These are phyloP conservation scores for Suhomyces xylopsoci DNA, from an alignment of 805 yeast species.

Conservation along the genomic window DNA sequence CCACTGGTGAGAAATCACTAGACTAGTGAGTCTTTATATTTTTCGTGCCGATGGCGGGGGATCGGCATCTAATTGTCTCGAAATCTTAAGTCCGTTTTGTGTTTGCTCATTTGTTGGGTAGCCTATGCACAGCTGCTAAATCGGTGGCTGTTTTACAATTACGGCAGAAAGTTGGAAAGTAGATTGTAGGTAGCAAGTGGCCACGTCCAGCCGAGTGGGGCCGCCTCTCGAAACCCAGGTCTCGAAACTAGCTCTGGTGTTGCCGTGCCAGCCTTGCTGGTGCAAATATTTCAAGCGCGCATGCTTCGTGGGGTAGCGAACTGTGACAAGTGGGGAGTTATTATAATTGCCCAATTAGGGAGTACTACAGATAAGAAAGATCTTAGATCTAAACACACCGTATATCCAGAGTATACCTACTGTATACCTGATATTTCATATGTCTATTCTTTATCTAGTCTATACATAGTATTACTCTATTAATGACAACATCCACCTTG, in stretches of 20 bases:
- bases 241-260: neutral
- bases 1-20: neutral
- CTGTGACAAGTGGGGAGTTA: neutral
- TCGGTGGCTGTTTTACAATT: neutral
- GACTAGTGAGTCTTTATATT: neutral
- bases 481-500: constrained; percentile 22
- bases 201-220: too few relatives aligned
- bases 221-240: too few relatives aligned
- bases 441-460: too few relatives aligned
- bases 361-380: neutral
- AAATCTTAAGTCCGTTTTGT: neutral
- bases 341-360: neutral
- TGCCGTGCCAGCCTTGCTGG: neutral
- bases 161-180: neutral
- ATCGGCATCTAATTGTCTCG: neutral
- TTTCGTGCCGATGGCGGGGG: neutral
- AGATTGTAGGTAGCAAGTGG: neutral
- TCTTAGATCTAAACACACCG: too few relatives aligned
- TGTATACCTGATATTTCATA: too few relatives aligned
- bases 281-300: neutral
- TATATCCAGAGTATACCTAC: too few relatives aligned
- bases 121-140: neutral
- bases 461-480: neutral
- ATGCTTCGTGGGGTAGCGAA: neutral
- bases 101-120: neutral